Conservation (phyloP, 2,329 filamentous ascomycete genomes). For the Aureobasidium pullulans region DNA sequence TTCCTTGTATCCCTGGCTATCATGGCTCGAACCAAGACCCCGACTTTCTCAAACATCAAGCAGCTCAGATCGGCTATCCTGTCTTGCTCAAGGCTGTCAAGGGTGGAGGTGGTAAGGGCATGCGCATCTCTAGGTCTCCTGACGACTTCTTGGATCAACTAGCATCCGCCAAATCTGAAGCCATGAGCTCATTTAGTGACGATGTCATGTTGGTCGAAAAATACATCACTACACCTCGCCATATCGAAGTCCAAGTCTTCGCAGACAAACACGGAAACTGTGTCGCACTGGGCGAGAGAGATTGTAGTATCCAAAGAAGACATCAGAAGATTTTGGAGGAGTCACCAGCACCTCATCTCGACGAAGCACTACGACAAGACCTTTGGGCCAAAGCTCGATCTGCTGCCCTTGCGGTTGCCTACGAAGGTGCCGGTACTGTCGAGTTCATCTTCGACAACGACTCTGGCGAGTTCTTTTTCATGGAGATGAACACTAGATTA, state of each 20-base stretch:
- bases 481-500: constrained; percentile 72
- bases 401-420: constrained; percentile 56
- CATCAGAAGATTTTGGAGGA: constrained; percentile 63
- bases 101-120: constrained; percentile 60
- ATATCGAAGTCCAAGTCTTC: constrained; percentile 62
- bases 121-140: constrained; percentile 54
- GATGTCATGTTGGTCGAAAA: constrained; percentile 62
- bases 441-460: constrained; percentile 66
- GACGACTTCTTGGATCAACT: constrained; percentile 55
- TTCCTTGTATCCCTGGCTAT: constrained; percentile 94
- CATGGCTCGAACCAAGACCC: constrained; percentile 77
- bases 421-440: constrained; percentile 60
- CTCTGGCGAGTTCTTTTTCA: constrained; percentile 59
- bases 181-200: constrained; percentile 57
- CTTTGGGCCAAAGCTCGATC: constrained; percentile 59
- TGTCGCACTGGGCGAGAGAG: constrained; percentile 56
- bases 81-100: constrained; percentile 61
- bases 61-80: constrained; percentile 61
- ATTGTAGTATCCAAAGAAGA: constrained; percentile 58
- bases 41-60: constrained; percentile 56
- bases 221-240: constrained; percentile 59
- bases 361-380: constrained; percentile 53
- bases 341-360: constrained; percentile 56
- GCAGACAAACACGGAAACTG: constrained; percentile 59
- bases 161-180: constrained; percentile 57